Base-by-base conservation (phyloP, 2,329 filamentous ascomycete genomes). In the Ophiocordyceps sinensis region DNA sequence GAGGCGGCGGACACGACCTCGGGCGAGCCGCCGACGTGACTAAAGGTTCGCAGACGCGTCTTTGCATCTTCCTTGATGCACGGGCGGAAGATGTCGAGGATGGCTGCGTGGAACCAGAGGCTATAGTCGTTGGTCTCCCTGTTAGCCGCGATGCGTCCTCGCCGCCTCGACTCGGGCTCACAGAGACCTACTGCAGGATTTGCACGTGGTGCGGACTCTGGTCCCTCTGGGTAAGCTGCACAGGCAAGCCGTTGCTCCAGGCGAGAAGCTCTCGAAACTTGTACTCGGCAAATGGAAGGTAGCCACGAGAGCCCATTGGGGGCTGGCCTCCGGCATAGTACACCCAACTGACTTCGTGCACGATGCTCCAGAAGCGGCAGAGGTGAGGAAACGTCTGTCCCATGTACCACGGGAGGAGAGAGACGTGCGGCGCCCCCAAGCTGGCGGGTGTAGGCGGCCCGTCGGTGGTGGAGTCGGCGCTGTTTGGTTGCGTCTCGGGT, bases 231-330 rank as follows among this genome's bases (percentile, higher is more conserved):
- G 45, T 41, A 9, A 57, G 38, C 2, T 47, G 41, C 8, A 40
- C 23, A 0, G 56, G 53, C 13, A 61, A 37, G 7, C 37, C 45
- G 21, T 57, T 54, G 4, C 48, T 50, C 56, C 56, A 62, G 3
- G 55, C 51, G 7, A 62, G 45, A 0, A 61, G 46, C 41, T 61
- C 56, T 11, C 55, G 56, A 38, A 53, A 61, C 21, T 53, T 55
- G 37, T 49, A 48, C 40, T 61, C 58, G 1, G 52, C 53, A 34
- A 58, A 51, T 9, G 45, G 44, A 13, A 53, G 38, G 13, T 44
- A 43, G 41, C 10, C 44, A 14, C n/a, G 11, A 21, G 1, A 42
- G 23, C 2, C 34, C 19, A 30, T 36, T 4, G 47, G 45, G 15
- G 15, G 14, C 32, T 6, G 9, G 14, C 32, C 32, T 8, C 17